phyloP scores from a whole-genome alignment of 306 rosid genomes.

The Echinosophora koreensis region DNA sequence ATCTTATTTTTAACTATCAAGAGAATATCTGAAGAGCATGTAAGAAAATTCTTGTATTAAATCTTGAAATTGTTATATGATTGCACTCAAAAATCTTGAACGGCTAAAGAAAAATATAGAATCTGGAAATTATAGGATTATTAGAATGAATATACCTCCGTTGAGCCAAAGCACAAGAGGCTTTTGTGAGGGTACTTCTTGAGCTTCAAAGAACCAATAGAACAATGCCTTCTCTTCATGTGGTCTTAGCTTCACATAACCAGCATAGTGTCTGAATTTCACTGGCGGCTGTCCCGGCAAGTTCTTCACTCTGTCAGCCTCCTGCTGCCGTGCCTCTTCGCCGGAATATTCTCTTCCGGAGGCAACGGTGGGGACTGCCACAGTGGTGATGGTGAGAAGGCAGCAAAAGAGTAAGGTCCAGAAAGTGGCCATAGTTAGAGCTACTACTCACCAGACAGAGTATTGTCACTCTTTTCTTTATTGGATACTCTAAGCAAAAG shows the following conservation, averaged over 20 bases:
- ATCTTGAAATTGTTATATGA: neutral
- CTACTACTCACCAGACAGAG: no score
- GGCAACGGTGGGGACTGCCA: neutral
- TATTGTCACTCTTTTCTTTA: neutral
- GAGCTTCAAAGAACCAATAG: conserved; percentile 83
- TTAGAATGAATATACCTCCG: conserved; percentile 56
- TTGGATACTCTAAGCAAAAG: neutral
- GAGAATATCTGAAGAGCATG: no score
- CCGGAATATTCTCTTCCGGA: conserved; percentile 19
- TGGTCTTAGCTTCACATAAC: conserved; percentile 58
- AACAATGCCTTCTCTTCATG: conserved; percentile 60
- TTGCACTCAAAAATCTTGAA: neutral
- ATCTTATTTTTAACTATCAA: no score
- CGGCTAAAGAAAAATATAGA: neutral
- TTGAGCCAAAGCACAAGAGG: conserved; percentile 83
- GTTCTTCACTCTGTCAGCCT: conserved; percentile 61
- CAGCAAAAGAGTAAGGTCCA: neutral
- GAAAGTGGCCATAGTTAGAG: conserved; percentile 20
- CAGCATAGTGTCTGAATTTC: conserved; percentile 67
- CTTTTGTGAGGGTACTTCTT: conserved; percentile 49
- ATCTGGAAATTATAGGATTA: neutral
- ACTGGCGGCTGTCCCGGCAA: conserved; percentile 73
- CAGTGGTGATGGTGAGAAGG: neutral
- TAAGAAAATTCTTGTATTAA: neutral
- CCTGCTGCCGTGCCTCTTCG: conserved; percentile 32